A percentile compares a stretch with the other conserved stretches of the same genome.
phyloP scores from a whole-genome alignment of 768 basidiomycete genomes.

The Omphalotus guepiniiformis region DNA sequence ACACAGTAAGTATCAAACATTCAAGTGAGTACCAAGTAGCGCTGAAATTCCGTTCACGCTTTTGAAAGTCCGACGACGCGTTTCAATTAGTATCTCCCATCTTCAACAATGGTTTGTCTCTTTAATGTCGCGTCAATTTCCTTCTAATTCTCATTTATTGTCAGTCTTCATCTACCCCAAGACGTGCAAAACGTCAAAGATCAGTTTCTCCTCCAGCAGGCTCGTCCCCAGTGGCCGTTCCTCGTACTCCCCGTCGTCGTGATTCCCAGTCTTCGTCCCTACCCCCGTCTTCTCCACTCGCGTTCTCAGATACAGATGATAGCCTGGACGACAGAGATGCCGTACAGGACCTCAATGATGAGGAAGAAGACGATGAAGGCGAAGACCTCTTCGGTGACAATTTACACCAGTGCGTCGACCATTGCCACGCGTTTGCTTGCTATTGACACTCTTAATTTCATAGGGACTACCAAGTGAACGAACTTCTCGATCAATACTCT shows the following conservation, averaged over 20 bases:
- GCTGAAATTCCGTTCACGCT: too few species aligned
- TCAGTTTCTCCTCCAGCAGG: slow-evolving; percentile 52
- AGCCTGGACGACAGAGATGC: slow-evolving; percentile 68
- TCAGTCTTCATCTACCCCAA: slow-evolving; percentile 40
- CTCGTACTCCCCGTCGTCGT: slow-evolving; percentile 42
- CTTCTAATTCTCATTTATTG: background rate
- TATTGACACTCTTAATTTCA: slow-evolving; percentile 4
- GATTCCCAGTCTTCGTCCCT: slow-evolving; percentile 74
- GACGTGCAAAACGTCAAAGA: slow-evolving; percentile 60
- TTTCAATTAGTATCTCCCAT: background rate
- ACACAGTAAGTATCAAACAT: too few species aligned
- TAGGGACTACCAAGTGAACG: slow-evolving; percentile 86
- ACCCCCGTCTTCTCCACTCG: slow-evolving; percentile 78
- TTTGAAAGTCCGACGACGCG: too few species aligned
- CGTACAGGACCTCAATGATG: slow-evolving; percentile 62
- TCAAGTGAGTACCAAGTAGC: too few species aligned
- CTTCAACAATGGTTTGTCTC: slow-evolving; percentile 33
- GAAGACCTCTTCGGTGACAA: slow-evolving; percentile 92
- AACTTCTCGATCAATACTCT: slow-evolving; percentile 82
- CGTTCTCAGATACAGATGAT: slow-evolving; percentile 87
- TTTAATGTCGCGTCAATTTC: slow-evolving; percentile 6
- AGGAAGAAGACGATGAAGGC: slow-evolving; percentile 73
- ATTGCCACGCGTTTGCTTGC: slow-evolving; percentile 11
- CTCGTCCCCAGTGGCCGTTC: slow-evolving; percentile 42
- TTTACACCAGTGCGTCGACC: slow-evolving; percentile 59